Base-by-base conservation (phyloP, 805 yeast species). In the Kuraishia piskuri region DNA sequence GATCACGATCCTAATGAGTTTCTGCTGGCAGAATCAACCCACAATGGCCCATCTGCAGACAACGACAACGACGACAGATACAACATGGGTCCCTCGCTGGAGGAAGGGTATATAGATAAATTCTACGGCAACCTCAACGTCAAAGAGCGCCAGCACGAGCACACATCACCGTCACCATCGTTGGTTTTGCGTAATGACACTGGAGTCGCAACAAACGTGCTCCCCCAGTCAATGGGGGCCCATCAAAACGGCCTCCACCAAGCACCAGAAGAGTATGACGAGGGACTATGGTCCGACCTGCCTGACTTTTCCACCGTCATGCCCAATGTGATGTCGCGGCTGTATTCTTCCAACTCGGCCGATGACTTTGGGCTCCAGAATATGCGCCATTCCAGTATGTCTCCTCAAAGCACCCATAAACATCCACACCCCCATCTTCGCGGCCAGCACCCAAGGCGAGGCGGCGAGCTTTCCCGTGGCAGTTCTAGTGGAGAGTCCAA, bases 71-170 rank as follows among this genome's bases (percentile, higher is more conserved):
- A 48, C 56, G 22, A 22, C 21, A 52, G 53, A 22, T 59, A 53
- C 48, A 59, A 58, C 1, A 55, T 59, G 62, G 63, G 63, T 0
- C 63, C 63, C 6, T 53, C 59, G 3, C 31, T 57, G 25, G 65
- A 60, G 46, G 59, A 55, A 23, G 60, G 60, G 8, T 59, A 54
- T 46, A 56, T 51, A 45, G 61, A 56, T 40, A 53, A 50, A 25
- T 36, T 55, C 14, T 51, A 22, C 9, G 37, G 45, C 3, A 31
- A 31, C 17, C 40, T 31, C 55, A 40, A 26, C 14, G 25, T n/a
- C n/a, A n/a, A n/a, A n/a, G n/a, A n/a, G n/a, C n/a, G n/a, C n/a
- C n/a, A n/a, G n/a, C n/a, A n/a, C n/a, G n/a, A n/a, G n/a, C n/a
- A n/a, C n/a, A n/a, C n/a, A n/a, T n/a, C n/a, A n/a, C n/a, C n/a